A percentile compares a stretch with the other conserved stretches of the same genome.
Evolutionary conservation across 345 rosid genomes (phyloP).

Genomic region (Moricandia moricandioides): DNA sequence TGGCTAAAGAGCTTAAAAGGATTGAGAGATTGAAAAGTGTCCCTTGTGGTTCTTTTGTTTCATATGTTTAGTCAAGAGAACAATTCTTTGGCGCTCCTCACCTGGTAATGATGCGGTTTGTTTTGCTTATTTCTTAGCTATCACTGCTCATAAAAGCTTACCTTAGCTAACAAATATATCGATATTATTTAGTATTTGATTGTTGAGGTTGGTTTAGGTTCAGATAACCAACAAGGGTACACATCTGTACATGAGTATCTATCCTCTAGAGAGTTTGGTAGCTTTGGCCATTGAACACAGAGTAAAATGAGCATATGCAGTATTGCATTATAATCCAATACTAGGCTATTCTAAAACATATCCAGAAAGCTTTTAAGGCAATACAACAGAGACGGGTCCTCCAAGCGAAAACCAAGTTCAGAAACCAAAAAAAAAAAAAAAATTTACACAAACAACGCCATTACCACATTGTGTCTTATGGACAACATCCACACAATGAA

Average conservation of each 20-base stretch:
- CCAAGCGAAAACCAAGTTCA: not conserved
- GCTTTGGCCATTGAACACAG: not conserved
- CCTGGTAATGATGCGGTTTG: not conserved
- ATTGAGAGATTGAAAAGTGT: not conserved
- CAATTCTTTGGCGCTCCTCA: not conserved
- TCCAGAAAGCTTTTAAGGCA: not conserved
- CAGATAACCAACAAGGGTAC: not conserved
- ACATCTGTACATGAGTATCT: not conserved
- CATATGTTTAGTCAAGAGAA: not conserved
- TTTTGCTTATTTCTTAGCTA: not conserved
- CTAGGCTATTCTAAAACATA: not conserved
- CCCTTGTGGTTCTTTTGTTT: not conserved
- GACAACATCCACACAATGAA: not conserved
- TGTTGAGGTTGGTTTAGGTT: not conserved
- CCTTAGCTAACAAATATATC: not conserved
- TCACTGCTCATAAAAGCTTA: not conserved
- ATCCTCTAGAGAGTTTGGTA: not conserved
- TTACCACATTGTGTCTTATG: not conserved
- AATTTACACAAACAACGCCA: not conserved
- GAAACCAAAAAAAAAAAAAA: too few species aligned
- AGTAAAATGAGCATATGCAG: not conserved
- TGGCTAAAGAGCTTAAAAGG: conserved; percentile 22
- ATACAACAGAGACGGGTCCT: not conserved
- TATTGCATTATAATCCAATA: not conserved
- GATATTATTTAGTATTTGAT: not conserved